Conservation (phyloP, 2,329 filamentous ascomycete species). For the Botrytis squamosa region DNA sequence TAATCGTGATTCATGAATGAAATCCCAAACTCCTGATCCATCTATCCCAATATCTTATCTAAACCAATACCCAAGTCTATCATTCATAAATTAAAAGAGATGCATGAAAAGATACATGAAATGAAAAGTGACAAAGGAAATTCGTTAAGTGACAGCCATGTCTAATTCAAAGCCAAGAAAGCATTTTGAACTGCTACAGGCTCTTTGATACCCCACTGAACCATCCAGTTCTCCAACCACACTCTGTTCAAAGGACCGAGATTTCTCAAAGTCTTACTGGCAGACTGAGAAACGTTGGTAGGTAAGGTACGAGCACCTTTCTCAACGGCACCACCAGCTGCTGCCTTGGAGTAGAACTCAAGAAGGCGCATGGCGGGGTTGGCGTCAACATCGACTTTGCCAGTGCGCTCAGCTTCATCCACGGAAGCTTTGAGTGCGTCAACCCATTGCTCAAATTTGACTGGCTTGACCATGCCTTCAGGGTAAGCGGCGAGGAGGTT, state of each 20-base stretch:
- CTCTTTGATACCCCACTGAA: constrained; percentile 44
- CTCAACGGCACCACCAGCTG: constrained; percentile 39
- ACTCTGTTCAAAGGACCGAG: constrained; percentile 45
- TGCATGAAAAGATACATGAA: not conserved
- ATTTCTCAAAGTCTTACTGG: constrained; percentile 45
- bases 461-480: constrained; percentile 42
- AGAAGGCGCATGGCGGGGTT: constrained; percentile 54
- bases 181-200: not conserved
- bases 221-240: constrained; percentile 50
- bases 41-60: constrained; percentile 14
- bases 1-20: not conserved
- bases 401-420: constrained; percentile 24
- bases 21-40: constrained; percentile 11
- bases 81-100: not conserved
- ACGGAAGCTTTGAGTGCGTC: constrained; percentile 45
- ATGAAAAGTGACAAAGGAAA: not conserved
- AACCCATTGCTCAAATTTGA: constrained; percentile 49
- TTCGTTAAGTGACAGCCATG: not conserved
- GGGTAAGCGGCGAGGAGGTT: constrained; percentile 46
- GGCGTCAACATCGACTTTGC: constrained; percentile 45
- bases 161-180: constrained; percentile 14
- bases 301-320: constrained; percentile 9
- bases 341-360: constrained; percentile 48
- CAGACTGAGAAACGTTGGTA: constrained; percentile 28
- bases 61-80: constrained; percentile 11